Evolutionary conservation across 805 yeast species (phyloP).

Genomic region (Groenewaldozyma tartarivorans): DNA sequence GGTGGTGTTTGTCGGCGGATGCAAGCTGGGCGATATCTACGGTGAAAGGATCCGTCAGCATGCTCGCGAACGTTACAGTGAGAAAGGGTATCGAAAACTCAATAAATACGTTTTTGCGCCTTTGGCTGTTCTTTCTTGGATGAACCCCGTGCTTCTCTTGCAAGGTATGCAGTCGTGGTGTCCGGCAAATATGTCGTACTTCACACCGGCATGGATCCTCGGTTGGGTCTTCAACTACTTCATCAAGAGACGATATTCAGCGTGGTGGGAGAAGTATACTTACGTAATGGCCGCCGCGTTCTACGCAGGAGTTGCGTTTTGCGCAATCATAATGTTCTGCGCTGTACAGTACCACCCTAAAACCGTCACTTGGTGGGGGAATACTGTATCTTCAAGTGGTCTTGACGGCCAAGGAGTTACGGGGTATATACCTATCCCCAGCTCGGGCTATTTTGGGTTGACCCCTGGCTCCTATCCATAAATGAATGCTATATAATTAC

Average conservation of each 20-base stretch:
- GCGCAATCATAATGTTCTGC: constrained; percentile 50
- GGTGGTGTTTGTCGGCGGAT: constrained; percentile 16
- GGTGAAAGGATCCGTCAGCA: too few species aligned
- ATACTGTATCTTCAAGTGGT: constrained; percentile 17
- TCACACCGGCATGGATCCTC: constrained; percentile 31
- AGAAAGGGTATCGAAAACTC: neutral
- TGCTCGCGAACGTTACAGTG: too few species aligned
- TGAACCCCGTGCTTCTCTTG: constrained; percentile 9
- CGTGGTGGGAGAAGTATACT: constrained; percentile 48
- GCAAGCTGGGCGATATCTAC: constrained; percentile 19
- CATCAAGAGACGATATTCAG: constrained; percentile 37
- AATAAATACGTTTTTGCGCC: neutral
- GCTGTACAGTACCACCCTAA: constrained; percentile 36
- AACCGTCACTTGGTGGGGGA: constrained; percentile 45
- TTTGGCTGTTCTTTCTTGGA: neutral
- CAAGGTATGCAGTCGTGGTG: constrained; percentile 1
- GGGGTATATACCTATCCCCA: constrained; percentile 13
- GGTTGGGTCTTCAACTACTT: constrained; percentile 37
- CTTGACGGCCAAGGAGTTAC: constrained; percentile 8
- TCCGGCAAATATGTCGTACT: constrained; percentile 11
- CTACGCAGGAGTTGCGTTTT: constrained; percentile 54
- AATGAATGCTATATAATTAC: too few species aligned
- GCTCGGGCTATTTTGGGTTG: constrained; percentile 14
- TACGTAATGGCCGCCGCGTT: constrained; percentile 48
- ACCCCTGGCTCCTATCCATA: constrained; percentile 7